Evolutionary conservation across 139 green algal species (phyloP).

Genomic region (Raphidocelis subcapitata): DNA sequence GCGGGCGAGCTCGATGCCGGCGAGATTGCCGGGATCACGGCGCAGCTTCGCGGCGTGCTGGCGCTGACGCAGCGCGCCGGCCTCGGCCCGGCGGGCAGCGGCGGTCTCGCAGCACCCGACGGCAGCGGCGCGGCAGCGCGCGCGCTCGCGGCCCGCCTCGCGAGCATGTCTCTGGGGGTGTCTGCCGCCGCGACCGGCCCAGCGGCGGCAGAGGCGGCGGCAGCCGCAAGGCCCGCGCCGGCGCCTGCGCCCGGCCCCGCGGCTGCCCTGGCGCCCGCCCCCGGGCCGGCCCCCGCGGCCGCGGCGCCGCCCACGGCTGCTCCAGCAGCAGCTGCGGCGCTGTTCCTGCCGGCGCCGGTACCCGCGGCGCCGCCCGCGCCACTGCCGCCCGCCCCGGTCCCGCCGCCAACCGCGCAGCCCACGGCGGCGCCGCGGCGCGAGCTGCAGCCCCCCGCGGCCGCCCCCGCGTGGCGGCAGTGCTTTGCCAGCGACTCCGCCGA

Average conservation of each 20-base stretch:
- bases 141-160: too few species aligned
- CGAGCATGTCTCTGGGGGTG: too few species aligned
- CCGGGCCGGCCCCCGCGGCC: not conserved
- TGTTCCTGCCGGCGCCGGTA: too few species aligned
- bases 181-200: too few species aligned
- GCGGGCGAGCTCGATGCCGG: too few species aligned
- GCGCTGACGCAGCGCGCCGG: too few species aligned
- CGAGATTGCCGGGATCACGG: too few species aligned
- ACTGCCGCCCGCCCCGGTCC: not conserved
- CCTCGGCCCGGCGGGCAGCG: too few species aligned
- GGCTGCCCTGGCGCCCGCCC: not conserved
- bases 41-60: too few species aligned
- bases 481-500: not conserved
- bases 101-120: too few species aligned
- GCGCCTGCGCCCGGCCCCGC: not conserved
- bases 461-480: constrained; percentile 3
- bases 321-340: too few species aligned
- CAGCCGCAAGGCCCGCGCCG: not conserved
- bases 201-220: not conserved
- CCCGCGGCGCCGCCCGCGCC: not conserved
- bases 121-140: too few species aligned
- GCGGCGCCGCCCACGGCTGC: not conserved
- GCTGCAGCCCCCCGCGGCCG: not conserved
- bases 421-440: not conserved
- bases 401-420: not conserved